Percentiles rank a stretch among this genome's conserved stretches.
phyloP scores from a whole-genome alignment of 2,329 filamentous ascomycete genomes.

The Sporothrix variecibatus region DNA sequence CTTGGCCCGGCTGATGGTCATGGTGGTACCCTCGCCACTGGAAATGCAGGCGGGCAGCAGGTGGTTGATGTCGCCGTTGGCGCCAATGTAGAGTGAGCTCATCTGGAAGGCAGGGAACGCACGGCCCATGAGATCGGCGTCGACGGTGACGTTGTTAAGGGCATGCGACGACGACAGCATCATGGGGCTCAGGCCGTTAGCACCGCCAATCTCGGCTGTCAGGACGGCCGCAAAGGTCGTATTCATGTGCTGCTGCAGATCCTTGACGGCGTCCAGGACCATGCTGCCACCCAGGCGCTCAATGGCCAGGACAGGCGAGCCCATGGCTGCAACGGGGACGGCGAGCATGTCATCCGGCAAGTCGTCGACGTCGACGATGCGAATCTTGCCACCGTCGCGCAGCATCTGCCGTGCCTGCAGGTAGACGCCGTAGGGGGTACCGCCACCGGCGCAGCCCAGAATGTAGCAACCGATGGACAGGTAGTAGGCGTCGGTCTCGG shows the following conservation, averaged over 20 bases:
- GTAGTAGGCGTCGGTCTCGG: slow-evolving; percentile 48
- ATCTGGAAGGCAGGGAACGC: slow-evolving; percentile 36
- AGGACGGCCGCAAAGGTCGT: slow-evolving; percentile 43
- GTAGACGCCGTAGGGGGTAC: slow-evolving; percentile 42
- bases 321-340: slow-evolving; percentile 48
- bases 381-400: slow-evolving; percentile 42
- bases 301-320: slow-evolving; percentile 46
- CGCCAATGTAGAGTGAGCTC: slow-evolving; percentile 28
- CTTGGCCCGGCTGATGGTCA: slow-evolving; percentile 18
- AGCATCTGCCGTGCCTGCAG: slow-evolving; percentile 45
- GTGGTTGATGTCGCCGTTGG: slow-evolving; percentile 27
- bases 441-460: slow-evolving; percentile 51
- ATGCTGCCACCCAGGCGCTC: slow-evolving; percentile 47
- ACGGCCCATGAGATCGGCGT: slow-evolving; percentile 44
- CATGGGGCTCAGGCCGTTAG: slow-evolving; percentile 50
- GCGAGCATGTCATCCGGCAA: slow-evolving; percentile 48
- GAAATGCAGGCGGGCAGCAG: slow-evolving; percentile 34
- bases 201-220: slow-evolving; percentile 56
- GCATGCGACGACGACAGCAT: slow-evolving; percentile 42
- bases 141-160: slow-evolving; percentile 41
- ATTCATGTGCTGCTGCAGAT: slow-evolving; percentile 39
- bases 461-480: slow-evolving; percentile 50
- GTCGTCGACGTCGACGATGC: slow-evolving; percentile 44
- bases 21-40: slow-evolving; percentile 40
- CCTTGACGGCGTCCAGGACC: slow-evolving; percentile 41